Conservation (phyloP, 2,329 filamentous ascomycete species). For the Cladobotryum protrusum region DNA sequence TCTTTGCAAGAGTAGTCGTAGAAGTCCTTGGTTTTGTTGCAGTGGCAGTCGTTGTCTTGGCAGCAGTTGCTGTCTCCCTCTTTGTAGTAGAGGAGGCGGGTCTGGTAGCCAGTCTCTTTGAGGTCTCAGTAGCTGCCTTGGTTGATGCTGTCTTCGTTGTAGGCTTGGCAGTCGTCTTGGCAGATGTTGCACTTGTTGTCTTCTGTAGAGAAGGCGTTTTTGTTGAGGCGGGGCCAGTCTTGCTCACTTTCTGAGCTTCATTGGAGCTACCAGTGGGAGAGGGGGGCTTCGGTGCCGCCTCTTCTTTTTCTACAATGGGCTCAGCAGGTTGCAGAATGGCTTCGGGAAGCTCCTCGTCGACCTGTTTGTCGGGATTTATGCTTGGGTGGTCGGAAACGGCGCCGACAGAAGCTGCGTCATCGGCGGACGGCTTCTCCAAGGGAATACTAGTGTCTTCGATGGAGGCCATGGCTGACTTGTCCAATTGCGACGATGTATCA, state of each 20-base stretch:
- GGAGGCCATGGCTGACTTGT: constrained; percentile 28
- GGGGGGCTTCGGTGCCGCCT: not conserved
- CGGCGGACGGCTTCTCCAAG: constrained; percentile 18
- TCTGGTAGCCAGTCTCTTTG: constrained; percentile 25
- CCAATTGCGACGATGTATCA: constrained; percentile 28
- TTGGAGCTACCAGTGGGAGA: constrained; percentile 19
- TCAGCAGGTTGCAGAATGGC: constrained; percentile 26
- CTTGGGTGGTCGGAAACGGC: constrained; percentile 29
- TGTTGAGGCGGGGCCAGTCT: constrained; percentile 12
- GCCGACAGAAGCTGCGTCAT: constrained; percentile 22
- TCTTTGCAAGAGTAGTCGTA: constrained; percentile 33
- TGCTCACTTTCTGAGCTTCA: constrained; percentile 19
- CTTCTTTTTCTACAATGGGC: constrained; percentile 15
- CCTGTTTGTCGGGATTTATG: constrained; percentile 34
- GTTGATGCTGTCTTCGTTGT: constrained; percentile 16
- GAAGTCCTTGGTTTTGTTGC: constrained; percentile 25
- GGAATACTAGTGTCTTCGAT: constrained; percentile 17
- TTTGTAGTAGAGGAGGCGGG: constrained; percentile 22
- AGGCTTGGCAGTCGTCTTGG: constrained; percentile 18
- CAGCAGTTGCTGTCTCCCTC: constrained; percentile 26
- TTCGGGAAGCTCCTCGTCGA: constrained; percentile 32
- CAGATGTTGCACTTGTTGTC: constrained; percentile 17
- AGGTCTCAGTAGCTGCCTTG: constrained; percentile 19
- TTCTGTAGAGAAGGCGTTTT: constrained; percentile 16
- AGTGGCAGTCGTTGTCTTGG: constrained; percentile 21